phyloP scores from a whole-genome alignment of 345 rosid species.

The Fremontodendron californicum region DNA sequence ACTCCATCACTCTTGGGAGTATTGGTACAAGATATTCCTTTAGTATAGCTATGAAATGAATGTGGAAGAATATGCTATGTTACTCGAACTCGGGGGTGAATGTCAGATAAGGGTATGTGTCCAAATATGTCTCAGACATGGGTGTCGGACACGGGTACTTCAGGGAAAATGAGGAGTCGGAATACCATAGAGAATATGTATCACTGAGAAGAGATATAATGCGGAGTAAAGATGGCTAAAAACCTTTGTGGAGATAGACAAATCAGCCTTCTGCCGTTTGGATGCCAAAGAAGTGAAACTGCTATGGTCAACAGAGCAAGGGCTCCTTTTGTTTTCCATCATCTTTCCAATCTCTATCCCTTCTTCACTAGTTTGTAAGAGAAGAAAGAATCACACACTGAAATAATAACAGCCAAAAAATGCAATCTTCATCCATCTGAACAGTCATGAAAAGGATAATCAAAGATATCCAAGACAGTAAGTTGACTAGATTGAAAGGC shows the following conservation, averaged over 20 bases:
- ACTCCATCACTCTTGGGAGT: background rate
- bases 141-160: too few relatives aligned
- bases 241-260: conserved; percentile 79
- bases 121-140: too few relatives aligned
- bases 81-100: too few relatives aligned
- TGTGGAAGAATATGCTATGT: too few relatives aligned
- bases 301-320: conserved; percentile 58
- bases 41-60: background rate
- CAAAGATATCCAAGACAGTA: background rate
- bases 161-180: too few relatives aligned
- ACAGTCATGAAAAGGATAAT: background rate
- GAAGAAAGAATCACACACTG: background rate
- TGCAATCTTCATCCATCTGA: background rate
- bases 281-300: conserved; percentile 46
- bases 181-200: background rate
- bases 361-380: conserved; percentile 32
- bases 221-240: background rate
- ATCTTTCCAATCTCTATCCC: conserved; percentile 40
- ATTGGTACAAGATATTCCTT: background rate
- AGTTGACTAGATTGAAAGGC: background rate
- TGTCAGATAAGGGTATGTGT: too few relatives aligned
- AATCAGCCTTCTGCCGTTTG: conserved; percentile 73
- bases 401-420: background rate
- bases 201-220: background rate
- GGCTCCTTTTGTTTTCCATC: conserved; percentile 76